Conservation (phyloP, 2,329 filamentous ascomycete species). For the Teratosphaeriaceae sp. region DNA sequence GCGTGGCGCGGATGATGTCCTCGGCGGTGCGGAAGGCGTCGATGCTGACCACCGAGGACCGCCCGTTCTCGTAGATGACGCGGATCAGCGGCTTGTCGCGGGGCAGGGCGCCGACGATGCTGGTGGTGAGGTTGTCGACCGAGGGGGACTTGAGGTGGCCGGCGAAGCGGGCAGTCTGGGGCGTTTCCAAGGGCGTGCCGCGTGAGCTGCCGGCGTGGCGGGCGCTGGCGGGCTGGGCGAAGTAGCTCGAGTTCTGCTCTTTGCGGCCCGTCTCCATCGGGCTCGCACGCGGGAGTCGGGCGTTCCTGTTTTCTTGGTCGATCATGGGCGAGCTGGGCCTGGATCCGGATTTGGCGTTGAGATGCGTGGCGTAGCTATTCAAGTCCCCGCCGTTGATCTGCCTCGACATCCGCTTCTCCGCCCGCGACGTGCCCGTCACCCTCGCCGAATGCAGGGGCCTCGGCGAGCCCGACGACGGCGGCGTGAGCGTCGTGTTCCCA, state of each 20-base stretch:
- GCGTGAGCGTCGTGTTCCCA: slow-evolving; percentile 47
- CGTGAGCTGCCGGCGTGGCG: slow-evolving; percentile 27
- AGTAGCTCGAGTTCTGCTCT: slow-evolving; percentile 46
- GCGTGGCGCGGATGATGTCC: slow-evolving; percentile 82
- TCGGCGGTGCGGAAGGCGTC: slow-evolving; percentile 86
- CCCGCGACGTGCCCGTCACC: slow-evolving; percentile 37
- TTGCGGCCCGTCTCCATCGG: slow-evolving; percentile 49
- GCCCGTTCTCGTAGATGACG: slow-evolving; percentile 85
- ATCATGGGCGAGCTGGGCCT: slow-evolving; percentile 65
- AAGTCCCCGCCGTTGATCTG: slow-evolving; percentile 39
- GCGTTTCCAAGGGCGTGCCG: slow-evolving; percentile 55
- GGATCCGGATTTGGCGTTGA: slow-evolving; percentile 51
- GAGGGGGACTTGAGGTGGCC: slow-evolving; percentile 74
- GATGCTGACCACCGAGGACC: slow-evolving; percentile 91
- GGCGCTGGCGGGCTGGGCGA: slow-evolving; percentile 44
- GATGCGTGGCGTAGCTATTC: slow-evolving; percentile 35
- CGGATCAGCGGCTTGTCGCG: slow-evolving; percentile 83
- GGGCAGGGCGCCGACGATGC: slow-evolving; percentile 65
- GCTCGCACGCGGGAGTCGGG: slow-evolving; percentile 55
- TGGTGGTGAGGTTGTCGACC: slow-evolving; percentile 71
- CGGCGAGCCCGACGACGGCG: slow-evolving; percentile 59
- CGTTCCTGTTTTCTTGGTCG: slow-evolving; percentile 47
- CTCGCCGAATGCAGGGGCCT: slow-evolving; percentile 53
- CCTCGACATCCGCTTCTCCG: slow-evolving; percentile 43
- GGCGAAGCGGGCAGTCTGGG: slow-evolving; percentile 55